phyloP scores from a whole-genome alignment of 1,139 yeast genomes.

The Kodamaea ohmeri region DNA sequence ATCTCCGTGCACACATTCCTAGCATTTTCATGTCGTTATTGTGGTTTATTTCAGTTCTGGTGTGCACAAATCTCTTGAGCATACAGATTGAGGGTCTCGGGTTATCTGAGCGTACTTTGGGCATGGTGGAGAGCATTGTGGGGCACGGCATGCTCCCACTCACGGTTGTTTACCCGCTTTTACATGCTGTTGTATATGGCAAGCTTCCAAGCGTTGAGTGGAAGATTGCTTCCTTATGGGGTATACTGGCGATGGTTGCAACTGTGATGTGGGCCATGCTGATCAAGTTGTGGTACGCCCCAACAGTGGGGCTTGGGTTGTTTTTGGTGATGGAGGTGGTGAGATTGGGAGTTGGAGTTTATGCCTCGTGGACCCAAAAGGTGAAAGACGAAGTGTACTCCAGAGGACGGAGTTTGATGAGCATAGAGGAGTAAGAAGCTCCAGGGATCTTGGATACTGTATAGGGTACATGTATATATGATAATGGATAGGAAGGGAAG shows the following conservation, averaged over 20 bases:
- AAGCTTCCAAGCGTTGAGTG: conserved; percentile 1
- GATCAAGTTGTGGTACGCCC: conserved; percentile 1
- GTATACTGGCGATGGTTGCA: not conserved
- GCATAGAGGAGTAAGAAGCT: conserved; percentile 32
- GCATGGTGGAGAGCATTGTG: conserved; percentile 1
- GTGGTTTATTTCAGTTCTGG: not conserved
- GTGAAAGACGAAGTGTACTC: conserved; percentile 62
- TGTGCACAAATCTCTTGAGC: not conserved
- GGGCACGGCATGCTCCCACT: conserved; percentile 5
- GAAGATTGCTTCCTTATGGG: conserved; percentile 3
- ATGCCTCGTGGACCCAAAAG: conserved; percentile 34
- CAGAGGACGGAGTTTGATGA: conserved; percentile 60
- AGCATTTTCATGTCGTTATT: not conserved
- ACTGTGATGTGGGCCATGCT: not conserved
- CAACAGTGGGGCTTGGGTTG: conserved; percentile 6
- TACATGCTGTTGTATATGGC: not conserved
- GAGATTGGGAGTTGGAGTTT: conserved; percentile 11
- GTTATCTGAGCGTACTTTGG: not conserved
- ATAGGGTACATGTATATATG: too few relatives aligned
- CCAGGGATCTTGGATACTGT: too few relatives aligned
- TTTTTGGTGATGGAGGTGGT: conserved; percentile 6
- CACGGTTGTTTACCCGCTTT: conserved; percentile 6
- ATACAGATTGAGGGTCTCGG: conserved; percentile 1
- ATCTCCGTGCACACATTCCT: not conserved
- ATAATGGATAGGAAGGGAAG: not conserved